Percentiles rank a stretch among this genome's conserved stretches.
Evolutionary conservation across 345 rosid species (phyloP).

Genomic region (Pistacia vera): DNA sequence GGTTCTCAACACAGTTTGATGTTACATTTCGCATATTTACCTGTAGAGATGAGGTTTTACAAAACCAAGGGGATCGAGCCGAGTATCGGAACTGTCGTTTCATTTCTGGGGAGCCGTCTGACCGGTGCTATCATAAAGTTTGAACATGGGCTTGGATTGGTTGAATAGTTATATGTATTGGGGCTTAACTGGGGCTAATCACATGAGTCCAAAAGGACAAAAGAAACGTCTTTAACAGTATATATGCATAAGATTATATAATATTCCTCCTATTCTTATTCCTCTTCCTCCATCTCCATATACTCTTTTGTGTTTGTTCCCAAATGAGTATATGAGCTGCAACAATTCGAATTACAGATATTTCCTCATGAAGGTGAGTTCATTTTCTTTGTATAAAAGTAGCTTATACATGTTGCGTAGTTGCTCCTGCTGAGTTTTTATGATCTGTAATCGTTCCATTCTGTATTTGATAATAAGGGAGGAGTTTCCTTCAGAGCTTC

Average conservation of each 20-base stretch:
- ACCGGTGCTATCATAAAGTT: no score
- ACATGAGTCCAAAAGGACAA: not conserved
- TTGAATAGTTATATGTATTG: not conserved
- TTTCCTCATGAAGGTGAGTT: constrained; percentile 11
- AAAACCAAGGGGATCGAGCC: no score
- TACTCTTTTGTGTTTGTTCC: not conserved
- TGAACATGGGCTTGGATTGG: not conserved
- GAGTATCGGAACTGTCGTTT: no score
- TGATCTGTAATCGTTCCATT: not conserved
- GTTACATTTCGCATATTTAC: no score
- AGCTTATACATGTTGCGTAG: not conserved
- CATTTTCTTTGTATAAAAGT: not conserved
- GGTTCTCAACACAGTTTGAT: no score
- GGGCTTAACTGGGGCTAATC: not conserved
- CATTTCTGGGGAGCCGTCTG: no score
- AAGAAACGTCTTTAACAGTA: not conserved
- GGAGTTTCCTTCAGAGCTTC: not conserved
- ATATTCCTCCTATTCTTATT: constrained; percentile 18
- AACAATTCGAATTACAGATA: not conserved
- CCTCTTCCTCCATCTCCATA: not conserved
- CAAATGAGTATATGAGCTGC: not conserved
- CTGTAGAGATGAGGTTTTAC: no score
- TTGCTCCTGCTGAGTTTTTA: not conserved
- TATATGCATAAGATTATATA: constrained; percentile 10
- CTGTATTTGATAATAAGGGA: not conserved